phyloP scores from a whole-genome alignment of 208 protist genomes.

The Phytomonas francai region DNA sequence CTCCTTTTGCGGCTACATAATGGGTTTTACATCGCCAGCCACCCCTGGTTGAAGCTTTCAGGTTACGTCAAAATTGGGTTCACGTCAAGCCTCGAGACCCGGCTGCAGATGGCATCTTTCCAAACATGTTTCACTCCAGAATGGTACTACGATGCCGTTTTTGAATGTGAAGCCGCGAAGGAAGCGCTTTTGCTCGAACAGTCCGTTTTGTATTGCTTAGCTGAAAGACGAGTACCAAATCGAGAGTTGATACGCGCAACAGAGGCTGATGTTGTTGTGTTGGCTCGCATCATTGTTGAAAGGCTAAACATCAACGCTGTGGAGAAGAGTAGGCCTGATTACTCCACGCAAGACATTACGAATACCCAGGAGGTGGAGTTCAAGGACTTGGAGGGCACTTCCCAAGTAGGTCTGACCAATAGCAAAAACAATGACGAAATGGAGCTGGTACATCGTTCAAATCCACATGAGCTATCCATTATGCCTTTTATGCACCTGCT shows the following conservation, averaged over 20 bases:
- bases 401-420: no score
- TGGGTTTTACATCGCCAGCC: constrained; percentile 66
- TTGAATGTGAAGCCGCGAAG: constrained; percentile 37
- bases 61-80: constrained; percentile 69
- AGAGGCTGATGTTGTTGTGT: constrained; percentile 25
- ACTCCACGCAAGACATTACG: constrained; percentile 3
- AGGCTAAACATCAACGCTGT: constrained; percentile 27
- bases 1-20: background rate
- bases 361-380: no score
- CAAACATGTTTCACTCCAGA: constrained; percentile 74
- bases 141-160: constrained; percentile 52
- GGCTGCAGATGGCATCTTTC: constrained; percentile 63
- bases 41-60: constrained; percentile 50
- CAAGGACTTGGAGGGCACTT: no score
- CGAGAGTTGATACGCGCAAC: constrained; percentile 42
- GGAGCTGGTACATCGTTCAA: background rate
- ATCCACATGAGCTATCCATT: constrained; percentile 8
- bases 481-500: background rate
- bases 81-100: constrained; percentile 42
- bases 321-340: constrained; percentile 12
- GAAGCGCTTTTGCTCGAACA: constrained; percentile 70
- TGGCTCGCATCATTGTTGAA: constrained; percentile 24
- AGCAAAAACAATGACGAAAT: background rate
- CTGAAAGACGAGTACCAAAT: constrained; percentile 36
- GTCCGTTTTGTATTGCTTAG: constrained; percentile 55